A percentile compares a stretch with the other conserved stretches of the same genome.
Evolutionary conservation across 257 asterid species (phyloP).

Genomic region (Solanum appendiculatum): DNA sequence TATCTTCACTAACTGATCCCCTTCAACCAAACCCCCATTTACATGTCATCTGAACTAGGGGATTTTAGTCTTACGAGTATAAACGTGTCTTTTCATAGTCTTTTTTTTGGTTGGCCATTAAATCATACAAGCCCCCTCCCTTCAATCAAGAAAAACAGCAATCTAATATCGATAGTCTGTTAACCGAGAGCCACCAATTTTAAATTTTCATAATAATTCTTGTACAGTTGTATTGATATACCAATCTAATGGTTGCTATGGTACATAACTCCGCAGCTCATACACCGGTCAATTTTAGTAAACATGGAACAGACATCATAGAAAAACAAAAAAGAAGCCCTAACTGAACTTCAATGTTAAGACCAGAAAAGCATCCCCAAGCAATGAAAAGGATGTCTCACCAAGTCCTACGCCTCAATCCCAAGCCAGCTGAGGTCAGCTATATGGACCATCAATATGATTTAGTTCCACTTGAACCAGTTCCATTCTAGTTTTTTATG

Average conservation of each 20-base stretch:
- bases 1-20: not conserved
- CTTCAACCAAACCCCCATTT: not conserved
- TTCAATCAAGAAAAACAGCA: not conserved
- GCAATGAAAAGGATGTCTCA: not conserved
- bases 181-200: not conserved
- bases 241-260: not conserved
- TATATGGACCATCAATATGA: not conserved
- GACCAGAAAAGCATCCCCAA: not conserved
- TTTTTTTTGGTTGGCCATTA: not conserved
- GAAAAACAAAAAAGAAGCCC: not conserved
- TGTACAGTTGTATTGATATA: not conserved
- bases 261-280: not conserved
- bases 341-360: not conserved
- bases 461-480: not conserved
- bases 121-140: not conserved
- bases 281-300: not conserved
- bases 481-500: not conserved
- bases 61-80: not conserved
- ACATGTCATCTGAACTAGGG: not conserved
- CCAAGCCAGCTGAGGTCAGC: not conserved
- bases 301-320: not conserved
- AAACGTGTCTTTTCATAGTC: not conserved
- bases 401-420: not conserved
- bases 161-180: not conserved
- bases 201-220: not conserved